Evolutionary conservation across 768 basidiomycete genomes (phyloP).

Genomic region (Agrocybe pediades): DNA sequence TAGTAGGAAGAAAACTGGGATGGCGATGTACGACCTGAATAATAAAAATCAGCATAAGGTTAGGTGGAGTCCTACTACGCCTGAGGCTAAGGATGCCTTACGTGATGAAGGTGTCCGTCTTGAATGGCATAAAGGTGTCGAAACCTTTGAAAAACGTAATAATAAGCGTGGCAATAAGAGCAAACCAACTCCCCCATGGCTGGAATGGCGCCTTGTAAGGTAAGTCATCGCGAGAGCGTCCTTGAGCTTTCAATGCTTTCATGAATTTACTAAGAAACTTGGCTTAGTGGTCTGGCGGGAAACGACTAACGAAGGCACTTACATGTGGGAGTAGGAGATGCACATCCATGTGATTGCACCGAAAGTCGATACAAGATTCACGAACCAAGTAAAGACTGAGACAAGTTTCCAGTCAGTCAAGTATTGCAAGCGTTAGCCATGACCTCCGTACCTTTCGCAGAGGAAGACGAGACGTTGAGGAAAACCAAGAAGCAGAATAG

Average conservation of each 20-base stretch:
- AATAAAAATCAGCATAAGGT: constrained; percentile 2
- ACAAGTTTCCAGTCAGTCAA: constrained; percentile 27
- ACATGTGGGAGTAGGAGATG: constrained; percentile 65
- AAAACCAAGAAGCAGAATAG: constrained; percentile 59
- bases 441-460: constrained; percentile 45
- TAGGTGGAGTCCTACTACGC: too few species aligned
- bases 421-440: constrained; percentile 19
- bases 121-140: constrained; percentile 52
- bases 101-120: constrained; percentile 61
- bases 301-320: constrained; percentile 18
- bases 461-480: constrained; percentile 52
- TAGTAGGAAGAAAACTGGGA: constrained; percentile 42
- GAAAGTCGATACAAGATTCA: constrained; percentile 49
- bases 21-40: constrained; percentile 44
- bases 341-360: constrained; percentile 52
- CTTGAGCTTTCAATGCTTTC: constrained; percentile 44
- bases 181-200: constrained; percentile 63
- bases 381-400: constrained; percentile 51
- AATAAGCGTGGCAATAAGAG: constrained; percentile 49
- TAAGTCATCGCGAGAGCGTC: constrained; percentile 40
- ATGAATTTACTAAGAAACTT: constrained; percentile 39
- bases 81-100: constrained; percentile 28
- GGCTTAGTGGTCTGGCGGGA: not conserved
- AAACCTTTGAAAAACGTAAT: constrained; percentile 64
- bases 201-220: constrained; percentile 64